A percentile compares a stretch with the other conserved stretches of the same genome.
These are phyloP conservation scores for Trichocomaceae sp. DNA, from an alignment of 2,329 filamentous ascomycete genomes.

Conservation along the genomic window DNA sequence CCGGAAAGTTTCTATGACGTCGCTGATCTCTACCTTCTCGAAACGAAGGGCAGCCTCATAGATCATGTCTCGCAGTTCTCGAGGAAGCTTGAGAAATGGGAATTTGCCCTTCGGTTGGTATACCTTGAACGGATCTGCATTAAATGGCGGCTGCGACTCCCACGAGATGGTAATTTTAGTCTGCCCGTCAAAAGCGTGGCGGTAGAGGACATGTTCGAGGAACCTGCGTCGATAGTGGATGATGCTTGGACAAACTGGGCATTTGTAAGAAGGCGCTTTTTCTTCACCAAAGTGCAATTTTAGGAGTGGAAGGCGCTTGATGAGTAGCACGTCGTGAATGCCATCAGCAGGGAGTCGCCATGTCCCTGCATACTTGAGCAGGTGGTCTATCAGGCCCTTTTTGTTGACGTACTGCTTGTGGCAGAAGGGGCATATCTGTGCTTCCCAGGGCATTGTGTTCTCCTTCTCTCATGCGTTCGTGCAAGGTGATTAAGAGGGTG, in stretches of 20 bases:
- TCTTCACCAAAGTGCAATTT: neutral
- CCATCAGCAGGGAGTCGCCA: constrained; percentile 16
- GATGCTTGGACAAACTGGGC: neutral
- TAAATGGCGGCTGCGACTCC: neutral
- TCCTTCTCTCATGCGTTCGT: too few relatives aligned
- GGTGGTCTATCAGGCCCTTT: constrained; percentile 9
- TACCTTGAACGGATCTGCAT: neutral
- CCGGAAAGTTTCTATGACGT: too few relatives aligned
- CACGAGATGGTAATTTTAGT: neutral
- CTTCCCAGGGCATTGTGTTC: constrained; percentile 10
- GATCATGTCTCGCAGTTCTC: constrained; percentile 1
- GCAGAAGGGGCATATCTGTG: constrained; percentile 14
- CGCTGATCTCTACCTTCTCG: neutral
- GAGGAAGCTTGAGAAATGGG: constrained; percentile 1
- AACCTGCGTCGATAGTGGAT: neutral
- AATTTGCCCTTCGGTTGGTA: neutral
- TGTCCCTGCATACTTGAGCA: constrained; percentile 10
- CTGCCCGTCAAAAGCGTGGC: neutral
- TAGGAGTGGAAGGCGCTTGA: neutral
- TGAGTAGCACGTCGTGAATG: constrained; percentile 16
- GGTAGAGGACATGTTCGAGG: neutral
- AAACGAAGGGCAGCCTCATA: neutral
- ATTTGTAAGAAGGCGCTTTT: neutral
- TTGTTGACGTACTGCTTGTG: constrained; percentile 14
- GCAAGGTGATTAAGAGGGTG: too few relatives aligned